Conservation (phyloP, 2,329 filamentous ascomycete species). For the Orbilia quercus region DNA sequence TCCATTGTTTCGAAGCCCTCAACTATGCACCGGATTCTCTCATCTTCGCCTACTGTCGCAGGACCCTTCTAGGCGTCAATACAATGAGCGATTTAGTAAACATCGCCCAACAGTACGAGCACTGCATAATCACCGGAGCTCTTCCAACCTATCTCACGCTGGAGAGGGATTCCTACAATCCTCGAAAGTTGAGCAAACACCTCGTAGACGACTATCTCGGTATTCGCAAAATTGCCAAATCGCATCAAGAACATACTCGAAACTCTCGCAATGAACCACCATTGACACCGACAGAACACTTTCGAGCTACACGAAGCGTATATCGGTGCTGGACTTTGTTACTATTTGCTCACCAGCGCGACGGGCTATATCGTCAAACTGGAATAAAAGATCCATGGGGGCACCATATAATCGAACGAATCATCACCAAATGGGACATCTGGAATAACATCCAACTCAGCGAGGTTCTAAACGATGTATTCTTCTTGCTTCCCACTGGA, state of each 20-base stretch:
- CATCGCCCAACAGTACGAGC: conserved; percentile 10
- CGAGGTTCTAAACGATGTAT: conserved; percentile 16
- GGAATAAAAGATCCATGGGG: not conserved
- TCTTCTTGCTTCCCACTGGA: conserved; percentile 29
- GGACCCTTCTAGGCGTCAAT: not conserved
- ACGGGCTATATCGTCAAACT: too few relatives aligned
- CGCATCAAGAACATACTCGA: conserved; percentile 25
- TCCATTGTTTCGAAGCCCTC: conserved; percentile 33
- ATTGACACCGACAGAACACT: conserved; percentile 9
- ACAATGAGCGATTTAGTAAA: conserved; percentile 2
- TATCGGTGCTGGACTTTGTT: conserved; percentile 43
- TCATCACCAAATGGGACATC: conserved; percentile 35
- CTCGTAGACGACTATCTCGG: conserved; percentile 38
- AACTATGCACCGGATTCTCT: conserved; percentile 29
- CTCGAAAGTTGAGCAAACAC: conserved; percentile 4
- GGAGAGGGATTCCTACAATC: conserved; percentile 1
- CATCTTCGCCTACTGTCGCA: conserved; percentile 38
- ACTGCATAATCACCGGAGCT: conserved; percentile 6
- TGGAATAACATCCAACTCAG: conserved; percentile 31
- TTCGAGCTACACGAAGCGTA: conserved; percentile 24
- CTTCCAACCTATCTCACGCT: not conserved
- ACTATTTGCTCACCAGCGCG: conserved; percentile 19
- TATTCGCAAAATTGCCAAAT: conserved; percentile 38
- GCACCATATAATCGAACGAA: conserved; percentile 14
- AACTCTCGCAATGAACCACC: conserved; percentile 12